These are phyloP conservation scores for Podaxis pistillaris DNA, from an alignment of 768 basidiomycete species.

Conservation along the genomic window DNA sequence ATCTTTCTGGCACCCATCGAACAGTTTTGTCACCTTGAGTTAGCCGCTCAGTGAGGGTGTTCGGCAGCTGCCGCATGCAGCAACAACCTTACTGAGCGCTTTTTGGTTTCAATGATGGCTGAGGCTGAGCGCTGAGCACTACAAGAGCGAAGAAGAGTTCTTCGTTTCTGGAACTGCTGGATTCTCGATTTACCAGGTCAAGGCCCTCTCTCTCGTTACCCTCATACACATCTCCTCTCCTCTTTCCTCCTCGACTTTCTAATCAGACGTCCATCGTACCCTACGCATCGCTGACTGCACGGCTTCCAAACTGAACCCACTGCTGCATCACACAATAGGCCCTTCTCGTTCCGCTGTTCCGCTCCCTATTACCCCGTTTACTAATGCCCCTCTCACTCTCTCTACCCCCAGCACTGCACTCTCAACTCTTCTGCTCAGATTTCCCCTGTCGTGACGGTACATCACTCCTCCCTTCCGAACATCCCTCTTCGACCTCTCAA, in stretches of 20 bases:
- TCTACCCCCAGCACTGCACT: constrained; percentile 47
- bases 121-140: constrained; percentile 26
- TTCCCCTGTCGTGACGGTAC: constrained; percentile 39
- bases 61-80: not conserved
- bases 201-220: constrained; percentile 52
- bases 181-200: constrained; percentile 65
- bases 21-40: not conserved
- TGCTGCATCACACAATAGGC: constrained; percentile 54
- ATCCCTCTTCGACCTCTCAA: constrained; percentile 21
- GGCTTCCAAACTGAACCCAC: constrained; percentile 37
- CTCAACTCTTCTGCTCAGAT: constrained; percentile 41
- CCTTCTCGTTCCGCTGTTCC: constrained; percentile 75
- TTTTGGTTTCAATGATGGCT: not conserved
- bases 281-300: constrained; percentile 58
- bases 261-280: constrained; percentile 69
- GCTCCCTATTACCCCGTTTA: constrained; percentile 76
- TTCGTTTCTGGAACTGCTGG: constrained; percentile 79
- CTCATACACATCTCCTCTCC: constrained; percentile 24
- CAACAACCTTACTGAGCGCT: not conserved
- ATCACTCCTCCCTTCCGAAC: constrained; percentile 52
- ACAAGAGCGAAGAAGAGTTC: constrained; percentile 78
- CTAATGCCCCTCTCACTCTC: constrained; percentile 53
- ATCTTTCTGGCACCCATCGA: constrained; percentile 59
- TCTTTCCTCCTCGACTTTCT: not conserved
- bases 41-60: not conserved